These are phyloP conservation scores for Vigna hirtella DNA, from an alignment of 306 rosid genomes.

Conservation along the genomic window DNA sequence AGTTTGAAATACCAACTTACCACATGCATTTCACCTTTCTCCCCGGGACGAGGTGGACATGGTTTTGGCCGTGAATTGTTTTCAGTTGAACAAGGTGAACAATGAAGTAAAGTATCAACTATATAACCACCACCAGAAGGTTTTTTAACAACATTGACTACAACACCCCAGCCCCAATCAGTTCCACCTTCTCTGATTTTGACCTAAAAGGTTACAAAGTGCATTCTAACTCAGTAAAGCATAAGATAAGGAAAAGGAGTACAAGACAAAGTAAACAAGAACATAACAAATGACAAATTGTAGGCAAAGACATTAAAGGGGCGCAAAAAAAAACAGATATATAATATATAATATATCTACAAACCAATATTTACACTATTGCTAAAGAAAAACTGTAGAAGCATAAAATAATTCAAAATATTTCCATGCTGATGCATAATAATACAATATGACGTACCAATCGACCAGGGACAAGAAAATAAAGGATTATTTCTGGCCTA, in stretches of 20 bases:
- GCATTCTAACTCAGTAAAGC: slow-evolving; percentile 34
- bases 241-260: slow-evolving; percentile 1
- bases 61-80: slow-evolving; percentile 88
- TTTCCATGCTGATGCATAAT: slow-evolving; percentile 3
- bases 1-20: slow-evolving; percentile 55
- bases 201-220: slow-evolving; percentile 59
- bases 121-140: slow-evolving; percentile 87
- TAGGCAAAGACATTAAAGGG: slow-evolving; percentile 11
- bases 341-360: not conserved
- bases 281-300: not conserved
- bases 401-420: not conserved
- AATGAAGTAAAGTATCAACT: slow-evolving; percentile 91
- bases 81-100: slow-evolving; percentile 86
- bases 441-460: slow-evolving; percentile 63
- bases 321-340: not conserved
- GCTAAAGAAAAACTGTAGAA: slow-evolving; percentile 27
- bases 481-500: slow-evolving; percentile 90
- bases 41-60: slow-evolving; percentile 93
- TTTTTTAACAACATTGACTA: slow-evolving; percentile 89
- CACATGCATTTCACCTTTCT: slow-evolving; percentile 99
- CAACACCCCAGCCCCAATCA: slow-evolving; percentile 99
- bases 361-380: not conserved
- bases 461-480: slow-evolving; percentile 94
- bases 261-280: slow-evolving; percentile 4
- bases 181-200: slow-evolving; percentile 95